These are phyloP conservation scores for Cutaneotrichosporon dermatis DNA, from an alignment of 1,284 basidiomycete species.

Conservation along the genomic window DNA sequence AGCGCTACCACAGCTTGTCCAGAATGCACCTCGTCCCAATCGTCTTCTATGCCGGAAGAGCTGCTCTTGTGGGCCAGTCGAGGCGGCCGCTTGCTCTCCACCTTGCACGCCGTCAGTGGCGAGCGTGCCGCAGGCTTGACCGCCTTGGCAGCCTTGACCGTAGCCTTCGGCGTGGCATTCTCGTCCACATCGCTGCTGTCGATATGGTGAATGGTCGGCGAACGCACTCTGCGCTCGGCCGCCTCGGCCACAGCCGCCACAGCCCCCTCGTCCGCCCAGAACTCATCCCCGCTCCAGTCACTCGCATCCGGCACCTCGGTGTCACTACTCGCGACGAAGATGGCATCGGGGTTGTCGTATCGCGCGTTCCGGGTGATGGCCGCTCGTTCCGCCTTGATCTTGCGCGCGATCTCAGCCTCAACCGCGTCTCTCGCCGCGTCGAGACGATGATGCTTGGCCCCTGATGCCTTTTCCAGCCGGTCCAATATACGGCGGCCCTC, in stretches of 20 bases:
- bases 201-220: no score
- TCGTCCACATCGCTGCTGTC: no score
- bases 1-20: no score
- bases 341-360: background rate
- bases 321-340: background rate
- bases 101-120: no score
- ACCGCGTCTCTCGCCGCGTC: background rate
- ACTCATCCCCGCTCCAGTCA: slow-evolving; percentile 7
- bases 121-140: no score
- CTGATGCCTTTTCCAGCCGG: background rate
- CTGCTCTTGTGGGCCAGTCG: no score
- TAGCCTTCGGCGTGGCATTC: background rate
- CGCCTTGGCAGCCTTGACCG: no score
- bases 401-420: background rate
- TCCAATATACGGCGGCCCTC: slow-evolving; percentile 3
- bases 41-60: no score
- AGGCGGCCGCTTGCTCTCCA: no score
- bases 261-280: background rate
- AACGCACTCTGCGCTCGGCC: no score
- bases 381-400: background rate
- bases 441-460: background rate
- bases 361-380: no score
- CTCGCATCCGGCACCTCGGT: slow-evolving; percentile 7
- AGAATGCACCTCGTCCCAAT: no score
- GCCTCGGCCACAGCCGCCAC: background rate